phyloP scores from a whole-genome alignment of 225 moss, liverwort and hornwort species.

The Pleurozium schreberi region DNA sequence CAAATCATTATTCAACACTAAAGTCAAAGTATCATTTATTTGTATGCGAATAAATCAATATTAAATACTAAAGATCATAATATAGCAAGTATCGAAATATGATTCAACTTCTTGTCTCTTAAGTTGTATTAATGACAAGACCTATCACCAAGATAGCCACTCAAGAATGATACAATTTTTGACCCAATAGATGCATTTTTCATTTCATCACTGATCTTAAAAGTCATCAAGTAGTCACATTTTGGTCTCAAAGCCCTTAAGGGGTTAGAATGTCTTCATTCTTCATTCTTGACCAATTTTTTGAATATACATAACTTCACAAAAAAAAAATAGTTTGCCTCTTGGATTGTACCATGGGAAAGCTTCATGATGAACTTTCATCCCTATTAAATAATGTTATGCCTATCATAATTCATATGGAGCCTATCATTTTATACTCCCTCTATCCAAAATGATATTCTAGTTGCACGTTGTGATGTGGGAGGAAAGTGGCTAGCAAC shows the following conservation, averaged over 20 bases:
- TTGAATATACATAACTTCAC: background rate
- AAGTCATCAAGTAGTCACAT: background rate
- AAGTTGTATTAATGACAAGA: background rate
- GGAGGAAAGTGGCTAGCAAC: background rate
- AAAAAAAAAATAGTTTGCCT: background rate
- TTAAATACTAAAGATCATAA: background rate
- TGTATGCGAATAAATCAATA: background rate
- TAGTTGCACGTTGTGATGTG: background rate
- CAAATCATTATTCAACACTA: background rate
- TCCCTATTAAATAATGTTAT: background rate
- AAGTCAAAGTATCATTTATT: background rate
- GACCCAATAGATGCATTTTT: background rate
- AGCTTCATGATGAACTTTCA: background rate
- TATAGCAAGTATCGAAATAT: background rate
- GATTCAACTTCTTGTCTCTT: background rate
- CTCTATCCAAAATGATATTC: background rate
- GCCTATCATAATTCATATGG: background rate
- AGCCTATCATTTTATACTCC: background rate
- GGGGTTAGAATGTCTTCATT: rapidly evolving
- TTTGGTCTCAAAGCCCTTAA: background rate
- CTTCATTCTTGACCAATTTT: background rate
- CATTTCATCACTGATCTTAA: background rate
- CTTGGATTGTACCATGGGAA: too few species aligned
- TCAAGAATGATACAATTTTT: background rate
- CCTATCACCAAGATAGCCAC: background rate